These are phyloP conservation scores for Linnemannia zychae DNA, from an alignment of 192 early-diverging fungal genomes.

Conservation along the genomic window DNA sequence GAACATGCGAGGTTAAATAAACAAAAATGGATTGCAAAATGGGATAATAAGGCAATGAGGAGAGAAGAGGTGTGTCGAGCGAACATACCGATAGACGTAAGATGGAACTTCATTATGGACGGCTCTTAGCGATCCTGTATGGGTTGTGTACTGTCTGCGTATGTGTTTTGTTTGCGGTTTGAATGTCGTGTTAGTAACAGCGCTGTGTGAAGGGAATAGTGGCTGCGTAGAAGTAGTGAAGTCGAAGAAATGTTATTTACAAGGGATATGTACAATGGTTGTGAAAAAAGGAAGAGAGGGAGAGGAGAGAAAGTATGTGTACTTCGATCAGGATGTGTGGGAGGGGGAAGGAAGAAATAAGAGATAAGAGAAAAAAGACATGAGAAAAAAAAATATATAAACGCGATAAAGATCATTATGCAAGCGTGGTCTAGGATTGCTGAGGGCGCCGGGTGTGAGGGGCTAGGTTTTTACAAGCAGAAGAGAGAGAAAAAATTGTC, in stretches of 20 bases:
- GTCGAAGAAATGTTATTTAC: background rate
- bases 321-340: too few species aligned
- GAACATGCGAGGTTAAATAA: background rate
- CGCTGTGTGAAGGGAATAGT: background rate
- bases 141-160: too few species aligned
- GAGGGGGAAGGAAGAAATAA: background rate
- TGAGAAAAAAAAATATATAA: background rate
- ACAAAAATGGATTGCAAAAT: background rate
- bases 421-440: background rate
- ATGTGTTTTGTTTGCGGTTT: background rate
- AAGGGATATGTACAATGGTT: slow-evolving; percentile 8
- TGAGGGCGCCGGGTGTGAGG: background rate
- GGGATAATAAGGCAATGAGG: too few species aligned
- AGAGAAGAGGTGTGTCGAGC: background rate
- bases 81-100: slow-evolving; percentile 25
- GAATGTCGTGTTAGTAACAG: background rate
- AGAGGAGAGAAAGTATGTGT: too few species aligned
- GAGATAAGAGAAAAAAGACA: background rate
- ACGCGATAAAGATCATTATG: background rate
- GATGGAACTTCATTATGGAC: slow-evolving; percentile 16
- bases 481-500: background rate
- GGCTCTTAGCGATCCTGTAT: background rate
- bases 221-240: background rate
- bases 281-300: background rate
- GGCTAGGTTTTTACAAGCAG: slow-evolving; percentile 11